These are phyloP conservation scores for Cynanchum wilfordii DNA, from an alignment of 257 asterid species.

Conservation along the genomic window DNA sequence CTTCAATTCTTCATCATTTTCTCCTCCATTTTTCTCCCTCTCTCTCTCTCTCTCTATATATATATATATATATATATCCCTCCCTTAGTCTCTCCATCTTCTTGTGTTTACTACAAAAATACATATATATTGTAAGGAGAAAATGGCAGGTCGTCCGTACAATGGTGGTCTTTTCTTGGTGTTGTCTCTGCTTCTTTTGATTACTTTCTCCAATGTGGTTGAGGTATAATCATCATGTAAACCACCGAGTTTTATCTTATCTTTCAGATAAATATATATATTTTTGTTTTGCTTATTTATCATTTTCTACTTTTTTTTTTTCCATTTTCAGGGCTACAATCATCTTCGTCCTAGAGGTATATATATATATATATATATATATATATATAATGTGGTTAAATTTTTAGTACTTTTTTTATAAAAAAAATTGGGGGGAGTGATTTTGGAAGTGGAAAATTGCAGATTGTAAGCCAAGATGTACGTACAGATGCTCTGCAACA, in stretches of 20 bases:
- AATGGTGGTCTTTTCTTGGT: constrained; percentile 18
- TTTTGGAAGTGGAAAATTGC: not conserved
- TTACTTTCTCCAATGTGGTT: constrained; percentile 19
- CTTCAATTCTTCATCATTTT: not conserved
- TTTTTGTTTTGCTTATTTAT: not conserved
- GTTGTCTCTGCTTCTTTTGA: constrained; percentile 22
- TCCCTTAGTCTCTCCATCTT: not conserved
- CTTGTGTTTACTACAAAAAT: not conserved
- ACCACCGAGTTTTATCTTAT: not conserved
- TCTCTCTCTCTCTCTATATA: constrained; percentile 15
- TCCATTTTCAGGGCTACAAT: constrained; percentile 24
- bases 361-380: no score
- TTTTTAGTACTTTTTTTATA: no score
- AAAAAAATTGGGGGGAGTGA: no score
- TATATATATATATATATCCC: not conserved
- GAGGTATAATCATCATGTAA: constrained; percentile 19
- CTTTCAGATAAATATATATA: not conserved
- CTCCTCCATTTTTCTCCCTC: not conserved
- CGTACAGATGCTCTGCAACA: constrained; percentile 38
- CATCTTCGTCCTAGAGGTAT: constrained; percentile 27
- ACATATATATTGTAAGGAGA: not conserved
- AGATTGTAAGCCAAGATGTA: constrained; percentile 39
- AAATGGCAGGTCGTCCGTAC: constrained; percentile 19
- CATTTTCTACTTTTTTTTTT: not conserved
- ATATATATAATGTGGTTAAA: no score